These are phyloP conservation scores for Pistacia atlantica DNA, from an alignment of 345 rosid genomes.

Conservation along the genomic window DNA sequence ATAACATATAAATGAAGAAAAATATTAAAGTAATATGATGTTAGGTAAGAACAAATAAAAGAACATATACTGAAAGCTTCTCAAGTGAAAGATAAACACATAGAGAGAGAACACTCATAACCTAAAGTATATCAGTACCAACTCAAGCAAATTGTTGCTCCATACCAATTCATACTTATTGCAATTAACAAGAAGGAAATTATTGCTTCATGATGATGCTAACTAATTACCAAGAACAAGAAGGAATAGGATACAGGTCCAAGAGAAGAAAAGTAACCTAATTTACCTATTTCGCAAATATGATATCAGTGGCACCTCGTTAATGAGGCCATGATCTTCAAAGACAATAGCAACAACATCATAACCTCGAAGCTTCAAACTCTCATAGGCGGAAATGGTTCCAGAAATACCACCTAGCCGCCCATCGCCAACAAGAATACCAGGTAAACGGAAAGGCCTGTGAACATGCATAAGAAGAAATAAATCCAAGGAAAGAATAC, in stretches of 20 bases:
- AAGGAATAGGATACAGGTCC: background rate
- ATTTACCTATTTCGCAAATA: conserved; percentile 76
- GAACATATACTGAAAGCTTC: background rate
- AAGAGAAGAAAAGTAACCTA: conserved; percentile 1
- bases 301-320: conserved; percentile 66
- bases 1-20: background rate
- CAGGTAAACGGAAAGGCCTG: conserved; percentile 94
- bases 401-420: conserved; percentile 92
- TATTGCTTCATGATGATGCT: conserved; percentile 13
- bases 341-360: conserved; percentile 80
- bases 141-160: conserved; percentile 1
- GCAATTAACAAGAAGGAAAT: background rate
- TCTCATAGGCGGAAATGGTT: conserved; percentile 92
- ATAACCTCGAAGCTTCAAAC: conserved; percentile 76
- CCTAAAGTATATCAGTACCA: conserved; percentile 1
- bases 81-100: background rate
- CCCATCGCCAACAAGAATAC: conserved; percentile 95
- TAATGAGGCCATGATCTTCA: conserved; percentile 88
- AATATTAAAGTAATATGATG: background rate
- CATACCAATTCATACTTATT: conserved; percentile 4
- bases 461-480: conserved; percentile 9
- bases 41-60: conserved; percentile 14
- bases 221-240: background rate
- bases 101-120: background rate
- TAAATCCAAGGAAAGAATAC: background rate